Evolutionary conservation across 177 flowering plant genomes (phyloP), one percentile per base, ranked within the genome.

Genomic region (Vitis hybrid): DNA sequence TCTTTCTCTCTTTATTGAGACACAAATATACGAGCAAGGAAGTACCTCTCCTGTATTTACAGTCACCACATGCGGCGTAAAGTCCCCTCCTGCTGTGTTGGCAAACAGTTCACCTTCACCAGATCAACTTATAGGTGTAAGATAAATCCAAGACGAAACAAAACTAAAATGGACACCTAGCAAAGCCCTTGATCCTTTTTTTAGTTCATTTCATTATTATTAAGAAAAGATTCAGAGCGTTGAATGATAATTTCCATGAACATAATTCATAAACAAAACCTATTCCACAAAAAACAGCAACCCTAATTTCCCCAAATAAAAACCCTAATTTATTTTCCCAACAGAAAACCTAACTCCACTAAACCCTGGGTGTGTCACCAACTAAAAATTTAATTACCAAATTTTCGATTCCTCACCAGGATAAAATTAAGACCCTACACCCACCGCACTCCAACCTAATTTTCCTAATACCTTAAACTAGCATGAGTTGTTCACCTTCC

Each of bases 1-100:
- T 26, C 29, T 22, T 22, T 18, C 9, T 22, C 2, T 51, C 15
- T 45, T 31, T 56, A 56, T 6, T 39, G 45, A 39, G 45, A 65
- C 12, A 22, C 12, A 58, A n/a, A 26, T 21, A 26, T 61, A 22
- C 0, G 64, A 61, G 11, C 22, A 61, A 14, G n/a, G 14, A 15
- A 14, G 8, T 74, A 87, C 93, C 96, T 89, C 98, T 65, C 98
- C 98, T 48, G 90, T 79, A 57, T 78, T 70, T 12, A 90, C 87
- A 31, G 88, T 90, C 22, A 90, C 82, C 59, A 92, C 83, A 79
- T 90, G 93, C 3, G 95, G 93, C 1, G 86, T 87, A 79, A 92
- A 92, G 69, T 82, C 87, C 39, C 84, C 89, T 59, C 90, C 90
- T 1, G 93, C 92, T 1, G 92, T 79, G 65, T 65, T 73, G 5